A percentile compares a stretch with the other conserved stretches of the same genome.
Evolutionary conservation across 345 rosid species (phyloP).

Genomic region (Ceriops tagal): DNA sequence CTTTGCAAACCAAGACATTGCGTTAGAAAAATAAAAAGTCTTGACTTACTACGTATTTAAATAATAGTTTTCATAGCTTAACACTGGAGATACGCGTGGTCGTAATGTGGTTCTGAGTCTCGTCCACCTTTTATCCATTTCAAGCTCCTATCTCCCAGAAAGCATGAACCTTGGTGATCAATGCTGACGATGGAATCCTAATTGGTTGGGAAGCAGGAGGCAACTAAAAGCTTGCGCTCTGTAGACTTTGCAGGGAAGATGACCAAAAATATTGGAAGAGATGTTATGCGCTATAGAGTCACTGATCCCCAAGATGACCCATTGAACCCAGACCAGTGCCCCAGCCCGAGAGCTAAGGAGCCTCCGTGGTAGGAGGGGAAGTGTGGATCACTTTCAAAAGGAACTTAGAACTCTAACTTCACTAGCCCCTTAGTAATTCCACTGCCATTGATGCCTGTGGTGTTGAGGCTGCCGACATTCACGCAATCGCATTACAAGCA

Average conservation of each 20-base stretch:
- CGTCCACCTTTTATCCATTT: too few relatives aligned
- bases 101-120: too few relatives aligned
- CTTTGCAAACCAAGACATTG: too few relatives aligned
- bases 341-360: conserved; percentile 59
- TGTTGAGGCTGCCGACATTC: conserved; percentile 19
- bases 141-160: too few relatives aligned
- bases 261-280: conserved; percentile 52
- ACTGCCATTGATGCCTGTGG: conserved; percentile 71
- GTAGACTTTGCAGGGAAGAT: conserved; percentile 63
- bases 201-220: conserved; percentile 43
- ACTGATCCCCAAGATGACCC: conserved; percentile 63
- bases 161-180: conserved; percentile 30
- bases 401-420: conserved; percentile 46
- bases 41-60: too few relatives aligned
- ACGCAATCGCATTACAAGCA: conserved; percentile 39
- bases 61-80: too few relatives aligned
- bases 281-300: conserved; percentile 38
- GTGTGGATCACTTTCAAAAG: conserved; percentile 65
- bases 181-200: conserved; percentile 58
- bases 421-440: conserved; percentile 59
- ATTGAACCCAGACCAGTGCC: conserved; percentile 50
- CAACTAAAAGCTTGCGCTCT: conserved; percentile 48
- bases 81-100: too few relatives aligned
- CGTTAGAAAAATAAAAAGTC: too few relatives aligned
- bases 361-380: conserved; percentile 45